phyloP scores from a whole-genome alignment of 2,329 filamentous ascomycete genomes.

The Bipolaris oryzae region DNA sequence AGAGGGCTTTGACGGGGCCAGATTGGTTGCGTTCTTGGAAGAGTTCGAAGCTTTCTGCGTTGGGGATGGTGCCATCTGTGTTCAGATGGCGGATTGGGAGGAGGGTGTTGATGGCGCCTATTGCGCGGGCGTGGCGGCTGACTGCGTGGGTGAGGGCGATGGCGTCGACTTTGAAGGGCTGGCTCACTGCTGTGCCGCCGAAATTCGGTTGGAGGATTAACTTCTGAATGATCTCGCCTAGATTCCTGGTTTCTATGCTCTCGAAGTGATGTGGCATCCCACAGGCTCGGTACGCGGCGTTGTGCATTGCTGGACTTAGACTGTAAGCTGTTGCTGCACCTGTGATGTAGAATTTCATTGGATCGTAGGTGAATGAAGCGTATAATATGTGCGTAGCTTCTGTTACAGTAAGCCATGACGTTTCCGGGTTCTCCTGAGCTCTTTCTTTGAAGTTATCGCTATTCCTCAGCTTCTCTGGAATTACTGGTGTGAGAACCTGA shows the following conservation, averaged over 20 bases:
- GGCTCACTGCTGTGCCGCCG: slow-evolving; percentile 72
- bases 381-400: slow-evolving; percentile 70
- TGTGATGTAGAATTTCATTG: slow-evolving; percentile 74
- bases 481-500: slow-evolving; percentile 65
- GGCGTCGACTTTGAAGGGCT: slow-evolving; percentile 76
- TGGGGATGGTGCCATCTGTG: slow-evolving; percentile 61
- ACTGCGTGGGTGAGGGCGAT: slow-evolving; percentile 67
- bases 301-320: slow-evolving; percentile 78
- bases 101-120: slow-evolving; percentile 76
- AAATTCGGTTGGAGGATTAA: slow-evolving; percentile 69
- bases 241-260: slow-evolving; percentile 64
- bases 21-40: slow-evolving; percentile 64
- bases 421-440: slow-evolving; percentile 43
- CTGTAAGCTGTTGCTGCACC: slow-evolving; percentile 77
- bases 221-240: slow-evolving; percentile 63
- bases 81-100: slow-evolving; percentile 70
- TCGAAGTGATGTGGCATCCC: slow-evolving; percentile 72
- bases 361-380: slow-evolving; percentile 68
- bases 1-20: slow-evolving; percentile 70
- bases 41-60: slow-evolving; percentile 59
- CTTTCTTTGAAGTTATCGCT: slow-evolving; percentile 45
- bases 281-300: slow-evolving; percentile 67
- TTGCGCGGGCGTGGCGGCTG: slow-evolving; percentile 73
- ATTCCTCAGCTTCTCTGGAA: slow-evolving; percentile 55
- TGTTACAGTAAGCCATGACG: slow-evolving; percentile 62